Percentiles rank a stretch among this genome's conserved stretches.
phyloP scores from a whole-genome alignment of 331 rosid genomes.

The Acacia concinna region DNA sequence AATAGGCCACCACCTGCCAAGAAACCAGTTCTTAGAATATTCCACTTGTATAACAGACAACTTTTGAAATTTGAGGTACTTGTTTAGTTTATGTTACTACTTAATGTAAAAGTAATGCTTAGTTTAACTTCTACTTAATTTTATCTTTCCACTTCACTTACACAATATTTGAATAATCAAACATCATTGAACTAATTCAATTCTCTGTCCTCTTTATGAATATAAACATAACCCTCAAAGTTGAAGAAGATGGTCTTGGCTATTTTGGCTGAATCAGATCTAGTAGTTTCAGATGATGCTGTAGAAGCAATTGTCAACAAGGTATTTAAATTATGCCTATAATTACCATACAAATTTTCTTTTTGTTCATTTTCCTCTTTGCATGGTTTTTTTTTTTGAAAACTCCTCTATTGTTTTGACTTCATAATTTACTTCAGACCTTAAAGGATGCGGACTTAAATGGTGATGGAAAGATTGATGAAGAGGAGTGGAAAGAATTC shows the following conservation, averaged over 20 bases:
- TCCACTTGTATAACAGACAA: background rate
- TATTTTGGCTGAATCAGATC: constrained; percentile 58
- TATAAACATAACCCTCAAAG: constrained; percentile 34
- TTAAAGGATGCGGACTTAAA: constrained; percentile 63
- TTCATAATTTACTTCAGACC: constrained; percentile 41
- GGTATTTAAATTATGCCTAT: constrained; percentile 41
- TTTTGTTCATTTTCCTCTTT: background rate
- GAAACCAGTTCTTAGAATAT: background rate
- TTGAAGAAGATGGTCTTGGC: constrained; percentile 81
- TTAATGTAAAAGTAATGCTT: background rate
- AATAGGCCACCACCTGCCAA: no score
- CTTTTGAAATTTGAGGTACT: background rate
- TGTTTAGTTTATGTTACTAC: background rate
- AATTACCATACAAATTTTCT: background rate
- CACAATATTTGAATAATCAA: background rate
- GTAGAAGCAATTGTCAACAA: constrained; percentile 62
- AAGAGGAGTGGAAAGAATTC: constrained; percentile 65
- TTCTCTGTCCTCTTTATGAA: constrained; percentile 9
- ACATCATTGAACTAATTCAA: background rate
- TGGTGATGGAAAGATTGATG: constrained; percentile 77
- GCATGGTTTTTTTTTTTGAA: background rate
- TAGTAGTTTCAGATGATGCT: constrained; percentile 48
- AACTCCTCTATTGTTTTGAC: background rate
- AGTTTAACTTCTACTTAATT: background rate
- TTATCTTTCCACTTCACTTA: background rate